Percentiles rank a stretch among this genome's conserved stretches.
phyloP scores from a whole-genome alignment of 257 asterid species.

The Solanum tarijense region DNA sequence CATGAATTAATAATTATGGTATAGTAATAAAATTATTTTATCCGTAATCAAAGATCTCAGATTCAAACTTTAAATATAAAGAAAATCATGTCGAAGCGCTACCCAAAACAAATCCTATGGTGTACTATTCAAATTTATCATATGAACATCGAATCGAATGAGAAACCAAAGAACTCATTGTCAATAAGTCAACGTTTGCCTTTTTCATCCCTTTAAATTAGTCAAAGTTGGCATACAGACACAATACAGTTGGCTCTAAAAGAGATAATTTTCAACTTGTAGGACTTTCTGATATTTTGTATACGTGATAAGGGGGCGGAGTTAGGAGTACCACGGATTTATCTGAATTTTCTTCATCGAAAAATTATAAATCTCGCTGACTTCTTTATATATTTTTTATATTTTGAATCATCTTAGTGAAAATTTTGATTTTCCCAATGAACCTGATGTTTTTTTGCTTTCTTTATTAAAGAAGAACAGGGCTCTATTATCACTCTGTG shows the following conservation, averaged over 20 bases:
- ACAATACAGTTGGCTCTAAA: neutral
- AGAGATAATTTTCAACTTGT: neutral
- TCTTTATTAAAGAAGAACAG: neutral
- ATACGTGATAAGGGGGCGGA: neutral
- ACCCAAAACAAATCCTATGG: fast-evolving
- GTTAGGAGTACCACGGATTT: neutral
- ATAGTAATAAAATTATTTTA: too few relatives aligned
- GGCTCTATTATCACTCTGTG: neutral
- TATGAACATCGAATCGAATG: fast-evolving
- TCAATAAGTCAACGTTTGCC: neutral
- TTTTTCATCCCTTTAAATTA: neutral
- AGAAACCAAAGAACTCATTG: neutral
- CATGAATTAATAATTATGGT: neutral
- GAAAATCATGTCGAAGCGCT: fast-evolving
- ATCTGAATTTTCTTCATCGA: fast-evolving
- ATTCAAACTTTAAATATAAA: fast-evolving
- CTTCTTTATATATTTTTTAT: neutral
- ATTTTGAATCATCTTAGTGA: neutral
- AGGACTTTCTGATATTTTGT: neutral
- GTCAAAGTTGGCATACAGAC: neutral
- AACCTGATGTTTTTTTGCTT: neutral
- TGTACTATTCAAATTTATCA: too few relatives aligned
- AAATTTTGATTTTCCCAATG: fast-evolving
- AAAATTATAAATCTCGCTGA: too few relatives aligned
- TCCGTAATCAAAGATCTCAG: fast-evolving